phyloP scores from a whole-genome alignment of 208 protist species.

The Leptomonas pyrrhocoris region DNA sequence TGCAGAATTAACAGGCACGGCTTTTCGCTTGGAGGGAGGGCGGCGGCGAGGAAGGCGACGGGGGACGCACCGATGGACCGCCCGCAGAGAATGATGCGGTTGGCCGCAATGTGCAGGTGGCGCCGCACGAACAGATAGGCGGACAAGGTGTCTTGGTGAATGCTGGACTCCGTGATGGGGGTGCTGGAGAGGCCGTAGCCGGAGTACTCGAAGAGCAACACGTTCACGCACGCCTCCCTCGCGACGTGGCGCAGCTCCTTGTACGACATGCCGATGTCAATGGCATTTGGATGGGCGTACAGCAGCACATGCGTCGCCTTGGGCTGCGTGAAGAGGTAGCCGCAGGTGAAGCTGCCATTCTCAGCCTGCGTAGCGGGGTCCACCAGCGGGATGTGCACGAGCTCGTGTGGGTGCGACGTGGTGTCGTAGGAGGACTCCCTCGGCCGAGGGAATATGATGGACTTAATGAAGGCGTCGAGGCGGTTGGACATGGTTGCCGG shows the following conservation, averaged over 20 bases:
- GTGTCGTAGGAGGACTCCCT: conserved; percentile 65
- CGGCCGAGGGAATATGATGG: conserved; percentile 72
- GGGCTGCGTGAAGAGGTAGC: conserved; percentile 54
- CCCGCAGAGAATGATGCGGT: conserved; percentile 74
- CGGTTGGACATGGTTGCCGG: conserved; percentile 43
- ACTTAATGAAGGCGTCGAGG: conserved; percentile 71
- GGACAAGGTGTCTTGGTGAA: conserved; percentile 67
- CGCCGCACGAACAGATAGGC: conserved; percentile 69
- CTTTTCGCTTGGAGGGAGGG: conserved; percentile 38
- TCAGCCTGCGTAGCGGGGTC: conserved; percentile 46
- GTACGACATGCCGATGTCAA: conserved; percentile 83
- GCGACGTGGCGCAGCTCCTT: conserved; percentile 67
- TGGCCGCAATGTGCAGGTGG: conserved; percentile 54
- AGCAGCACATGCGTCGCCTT: conserved; percentile 67
- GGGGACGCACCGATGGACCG: conserved; percentile 80
- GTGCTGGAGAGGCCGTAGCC: conserved; percentile 76
- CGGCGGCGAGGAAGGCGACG: conserved; percentile 52
- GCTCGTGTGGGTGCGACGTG: conserved; percentile 37
- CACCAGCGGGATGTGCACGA: conserved; percentile 71
- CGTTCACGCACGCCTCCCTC: conserved; percentile 54
- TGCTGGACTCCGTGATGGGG: conserved; percentile 59
- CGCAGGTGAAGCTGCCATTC: conserved; percentile 67
- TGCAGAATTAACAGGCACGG: conserved; percentile 71
- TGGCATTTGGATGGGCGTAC: conserved; percentile 87
- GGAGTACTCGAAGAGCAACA: conserved; percentile 81